phyloP scores from a whole-genome alignment of 148 eudicot genomes.

The Chenopodium berlandieri region DNA sequence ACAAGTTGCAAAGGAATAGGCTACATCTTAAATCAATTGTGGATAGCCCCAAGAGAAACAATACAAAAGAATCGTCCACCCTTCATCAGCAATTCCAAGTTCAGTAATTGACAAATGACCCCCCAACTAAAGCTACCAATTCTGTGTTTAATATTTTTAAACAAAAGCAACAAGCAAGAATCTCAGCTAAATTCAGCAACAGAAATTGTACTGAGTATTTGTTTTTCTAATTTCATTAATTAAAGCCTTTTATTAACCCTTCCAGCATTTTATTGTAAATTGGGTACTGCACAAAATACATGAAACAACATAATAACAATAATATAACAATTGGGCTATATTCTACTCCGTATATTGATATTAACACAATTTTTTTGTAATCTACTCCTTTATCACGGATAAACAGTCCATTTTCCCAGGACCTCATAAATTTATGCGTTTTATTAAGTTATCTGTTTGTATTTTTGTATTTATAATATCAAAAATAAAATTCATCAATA shows the following conservation, averaged over 20 bases:
- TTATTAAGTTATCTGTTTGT: no score
- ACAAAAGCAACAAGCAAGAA: constrained; percentile 7
- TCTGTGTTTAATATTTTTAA: background rate
- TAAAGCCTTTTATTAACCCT: background rate
- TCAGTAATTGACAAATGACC: constrained; percentile 21
- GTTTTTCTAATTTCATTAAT: no score
- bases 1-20: constrained; percentile 14
- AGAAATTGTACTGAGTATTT: no score
- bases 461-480: no score
- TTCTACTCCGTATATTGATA: background rate
- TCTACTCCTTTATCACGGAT: background rate
- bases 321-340: background rate
- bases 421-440: background rate
- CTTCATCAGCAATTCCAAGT: constrained; percentile 3
- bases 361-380: background rate
- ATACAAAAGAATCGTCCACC: constrained; percentile 17
- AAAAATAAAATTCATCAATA: background rate
- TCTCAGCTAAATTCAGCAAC: background rate
- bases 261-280: background rate
- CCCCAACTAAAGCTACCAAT: constrained; percentile 16
- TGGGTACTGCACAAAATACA: constrained; percentile 4
- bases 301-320: background rate
- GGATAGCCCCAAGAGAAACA: constrained; percentile 12
- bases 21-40: constrained; percentile 1
- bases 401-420: background rate